These are phyloP conservation scores for Aspergillus mulundensis DNA, from an alignment of 495 filamentous ascomycete species.

Conservation along the genomic window DNA sequence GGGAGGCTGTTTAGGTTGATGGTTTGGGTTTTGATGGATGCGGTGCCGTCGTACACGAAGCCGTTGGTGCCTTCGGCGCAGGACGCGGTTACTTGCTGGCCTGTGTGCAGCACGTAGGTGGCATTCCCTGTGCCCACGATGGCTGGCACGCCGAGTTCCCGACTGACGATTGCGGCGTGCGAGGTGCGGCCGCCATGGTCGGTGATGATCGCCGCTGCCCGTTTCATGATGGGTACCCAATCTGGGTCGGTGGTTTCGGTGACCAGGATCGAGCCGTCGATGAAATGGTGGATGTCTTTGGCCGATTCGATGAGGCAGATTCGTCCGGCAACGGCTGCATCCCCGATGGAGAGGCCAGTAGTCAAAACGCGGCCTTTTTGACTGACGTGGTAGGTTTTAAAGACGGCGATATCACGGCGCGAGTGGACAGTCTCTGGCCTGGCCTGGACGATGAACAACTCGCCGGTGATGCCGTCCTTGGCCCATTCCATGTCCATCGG, in stretches of 20 bases:
- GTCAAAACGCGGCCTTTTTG: conserved; percentile 24
- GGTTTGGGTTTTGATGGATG: conserved; percentile 22
- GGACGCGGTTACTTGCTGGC: conserved; percentile 34
- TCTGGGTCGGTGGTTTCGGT: conserved; percentile 32
- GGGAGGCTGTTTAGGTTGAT: conserved; percentile 22
- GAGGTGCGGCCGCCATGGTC: conserved; percentile 39
- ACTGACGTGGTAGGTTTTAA: conserved; percentile 28
- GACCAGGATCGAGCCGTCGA: conserved; percentile 29
- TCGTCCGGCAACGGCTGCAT: conserved; percentile 30
- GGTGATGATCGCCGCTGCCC: conserved; percentile 30
- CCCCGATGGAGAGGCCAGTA: conserved; percentile 27
- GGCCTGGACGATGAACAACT: conserved; percentile 36
- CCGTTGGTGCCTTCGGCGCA: conserved; percentile 34
- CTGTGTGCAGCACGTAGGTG: conserved; percentile 32
- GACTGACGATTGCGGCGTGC: conserved; percentile 38
- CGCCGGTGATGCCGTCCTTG: conserved; percentile 28
- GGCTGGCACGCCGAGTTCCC: conserved; percentile 33
- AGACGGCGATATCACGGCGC: conserved; percentile 17
- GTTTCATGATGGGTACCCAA: conserved; percentile 39
- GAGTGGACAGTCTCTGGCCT: conserved; percentile 37
- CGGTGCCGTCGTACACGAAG: conserved; percentile 32
- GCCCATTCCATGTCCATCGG: conserved; percentile 41
- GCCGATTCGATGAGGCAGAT: conserved; percentile 29
- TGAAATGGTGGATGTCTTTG: conserved; percentile 28
- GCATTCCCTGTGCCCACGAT: conserved; percentile 30